Evolutionary conservation across 2,329 filamentous ascomycete species (phyloP).

Genomic region (Lizonia empirigonia): DNA sequence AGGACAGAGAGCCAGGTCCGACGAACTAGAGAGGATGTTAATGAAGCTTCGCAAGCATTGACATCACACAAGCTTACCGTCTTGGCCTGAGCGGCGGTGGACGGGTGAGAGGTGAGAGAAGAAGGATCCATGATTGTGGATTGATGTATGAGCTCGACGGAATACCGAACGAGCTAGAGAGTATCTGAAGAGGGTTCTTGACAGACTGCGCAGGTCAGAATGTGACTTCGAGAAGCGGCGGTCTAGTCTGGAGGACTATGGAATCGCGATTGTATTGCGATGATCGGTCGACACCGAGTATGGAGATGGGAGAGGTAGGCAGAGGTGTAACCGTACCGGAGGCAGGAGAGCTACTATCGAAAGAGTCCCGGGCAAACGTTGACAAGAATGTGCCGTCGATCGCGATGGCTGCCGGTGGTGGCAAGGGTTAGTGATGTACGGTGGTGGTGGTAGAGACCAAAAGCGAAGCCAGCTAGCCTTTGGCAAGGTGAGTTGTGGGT

Average conservation of each 20-base stretch:
- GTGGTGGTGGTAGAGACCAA: conserved; percentile 40
- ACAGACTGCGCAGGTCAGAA: conserved; percentile 46
- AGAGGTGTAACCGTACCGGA: conserved; percentile 55
- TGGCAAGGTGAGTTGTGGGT: conserved; percentile 33
- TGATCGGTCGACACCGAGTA: conserved; percentile 39
- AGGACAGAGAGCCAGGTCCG: conserved; percentile 88
- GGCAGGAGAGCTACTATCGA: conserved; percentile 95
- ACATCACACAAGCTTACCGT: conserved; percentile 55
- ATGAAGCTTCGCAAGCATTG: conserved; percentile 19
- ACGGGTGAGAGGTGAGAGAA: conserved; percentile 86
- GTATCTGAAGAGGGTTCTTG: conserved; percentile 37
- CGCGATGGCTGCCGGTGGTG: conserved; percentile 30
- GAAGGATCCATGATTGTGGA: conserved; percentile 70
- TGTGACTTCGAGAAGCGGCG: conserved; percentile 34
- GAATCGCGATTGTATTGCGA: conserved; percentile 40
- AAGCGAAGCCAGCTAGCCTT: conserved; percentile 53
- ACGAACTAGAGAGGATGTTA: conserved; percentile 62
- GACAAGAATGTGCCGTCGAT: conserved; percentile 44
- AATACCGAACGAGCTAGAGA: conserved; percentile 37
- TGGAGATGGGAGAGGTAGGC: conserved; percentile 25
- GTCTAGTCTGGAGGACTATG: conserved; percentile 37
- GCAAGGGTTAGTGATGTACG: conserved; percentile 33
- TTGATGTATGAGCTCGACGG: conserved; percentile 36
- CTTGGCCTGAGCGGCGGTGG: conserved; percentile 90
- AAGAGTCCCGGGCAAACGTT: conserved; percentile 84